Evolutionary conservation across 2,329 filamentous ascomycete species (phyloP).

Genomic region (Penicillium expansum): DNA sequence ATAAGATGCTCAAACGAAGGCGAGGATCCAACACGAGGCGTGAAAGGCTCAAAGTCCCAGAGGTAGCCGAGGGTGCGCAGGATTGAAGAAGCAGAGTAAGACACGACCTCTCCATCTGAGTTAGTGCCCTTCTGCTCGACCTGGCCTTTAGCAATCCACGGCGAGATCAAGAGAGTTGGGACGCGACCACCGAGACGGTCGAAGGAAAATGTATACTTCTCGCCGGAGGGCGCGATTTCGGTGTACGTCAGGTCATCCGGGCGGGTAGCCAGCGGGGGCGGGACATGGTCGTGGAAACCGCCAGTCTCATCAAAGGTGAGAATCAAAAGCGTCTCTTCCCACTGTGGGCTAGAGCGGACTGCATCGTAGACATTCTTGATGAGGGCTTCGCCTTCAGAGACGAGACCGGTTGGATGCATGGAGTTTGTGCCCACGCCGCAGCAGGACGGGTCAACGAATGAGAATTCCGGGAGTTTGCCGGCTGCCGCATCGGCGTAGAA

Average conservation of each 20-base stretch:
- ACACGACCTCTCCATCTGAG: conserved; percentile 21
- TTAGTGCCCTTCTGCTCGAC: conserved; percentile 33
- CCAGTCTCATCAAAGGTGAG: conserved; percentile 41
- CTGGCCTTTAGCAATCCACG: conserved; percentile 29
- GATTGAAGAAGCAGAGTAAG: conserved; percentile 31
- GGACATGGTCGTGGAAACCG: conserved; percentile 41
- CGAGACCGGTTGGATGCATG: conserved; percentile 36
- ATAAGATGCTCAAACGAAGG: conserved; percentile 35
- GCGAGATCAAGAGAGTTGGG: conserved; percentile 32
- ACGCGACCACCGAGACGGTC: conserved; percentile 32
- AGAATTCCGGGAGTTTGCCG: conserved; percentile 34
- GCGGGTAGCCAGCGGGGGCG: conserved; percentile 32
- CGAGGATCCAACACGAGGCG: conserved; percentile 26
- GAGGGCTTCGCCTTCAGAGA: conserved; percentile 38
- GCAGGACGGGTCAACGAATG: conserved; percentile 42
- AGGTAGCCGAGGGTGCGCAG: conserved; percentile 34
- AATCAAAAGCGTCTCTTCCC: conserved; percentile 37
- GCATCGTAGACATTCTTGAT: conserved; percentile 40
- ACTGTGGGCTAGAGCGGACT: conserved; percentile 35
- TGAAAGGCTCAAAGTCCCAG: conserved; percentile 37
- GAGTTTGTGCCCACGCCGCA: conserved; percentile 38
- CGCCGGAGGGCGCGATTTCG: conserved; percentile 25
- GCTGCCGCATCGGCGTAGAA: conserved; percentile 37
- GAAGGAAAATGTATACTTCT: conserved; percentile 30
- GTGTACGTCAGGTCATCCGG: conserved; percentile 39